Evolutionary conservation across 306 rosid species (phyloP), one percentile per base, ranked within the genome.

Genomic region (cucumber (Cucumis sativus)): DNA sequence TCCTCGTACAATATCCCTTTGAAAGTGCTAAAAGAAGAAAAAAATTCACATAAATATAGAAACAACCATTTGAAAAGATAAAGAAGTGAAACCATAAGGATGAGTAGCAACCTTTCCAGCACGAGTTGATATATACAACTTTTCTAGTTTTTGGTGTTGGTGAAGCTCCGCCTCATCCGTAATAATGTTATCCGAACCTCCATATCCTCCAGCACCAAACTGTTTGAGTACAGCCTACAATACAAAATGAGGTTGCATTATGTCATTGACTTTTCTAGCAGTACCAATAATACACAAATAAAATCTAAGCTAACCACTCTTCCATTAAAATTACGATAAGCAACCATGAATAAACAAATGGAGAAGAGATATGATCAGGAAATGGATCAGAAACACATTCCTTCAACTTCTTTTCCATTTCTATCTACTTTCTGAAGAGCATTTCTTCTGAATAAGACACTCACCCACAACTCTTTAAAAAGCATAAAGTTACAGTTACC

Each of bases 1-100:
- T 62, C 97, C 96, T 75, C 98, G 98, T 77, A 95, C 98, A 78
- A 95, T 89, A 83, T 92, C 98, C 82, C 98, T 89, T 89, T 95
- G 98, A 86, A 90, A 95, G 81, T 95, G 98, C 98, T 92, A 88
- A 70, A 21, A 83, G 84, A 59, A 76, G 39, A 15, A 33, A 30
- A 4, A 63, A 82, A 47, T 67, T 61, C 52, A 77, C 60, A 64
- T 66, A 49, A 80, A 82, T 64, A 47, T 45, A 47, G n/a, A 78
- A 35, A 62, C 60, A 39, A 41, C 1, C 0, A 41, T 6, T 54
- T 58, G 45, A n/a, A 76, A 82, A 79, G 62, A 81, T 52, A 74
- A 33, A 51, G 40, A 55, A 80, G 54, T 37, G 52, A 68, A 60
- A 25, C 78, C 77, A 82, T 14, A 76, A 47, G 75, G 84, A 83